Conservation (phyloP, 2,329 filamentous ascomycete genomes). For the Endoconidiophora polonica region DNA sequence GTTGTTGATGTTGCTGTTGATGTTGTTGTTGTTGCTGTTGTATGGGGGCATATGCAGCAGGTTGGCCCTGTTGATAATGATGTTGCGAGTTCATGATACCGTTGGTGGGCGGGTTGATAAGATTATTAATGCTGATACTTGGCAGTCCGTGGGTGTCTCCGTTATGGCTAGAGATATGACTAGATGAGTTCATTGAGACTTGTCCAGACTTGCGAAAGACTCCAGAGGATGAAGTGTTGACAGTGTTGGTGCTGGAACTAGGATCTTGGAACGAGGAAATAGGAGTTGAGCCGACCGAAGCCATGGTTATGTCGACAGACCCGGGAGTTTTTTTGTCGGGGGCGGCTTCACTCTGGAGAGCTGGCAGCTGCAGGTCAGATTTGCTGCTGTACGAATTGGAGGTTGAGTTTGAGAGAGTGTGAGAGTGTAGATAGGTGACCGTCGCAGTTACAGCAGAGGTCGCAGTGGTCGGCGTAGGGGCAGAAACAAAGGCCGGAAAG, state of each 20-base stretch:
- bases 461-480: slow-evolving; percentile 5
- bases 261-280: slow-evolving; percentile 1
- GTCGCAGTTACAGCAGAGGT: slow-evolving; percentile 9
- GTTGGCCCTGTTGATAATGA: slow-evolving; percentile 13
- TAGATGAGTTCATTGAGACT: background rate
- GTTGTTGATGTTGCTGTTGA: slow-evolving; percentile 31
- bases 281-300: slow-evolving; percentile 3
- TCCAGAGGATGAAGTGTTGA: too few relatives aligned
- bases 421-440: background rate
- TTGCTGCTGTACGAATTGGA: background rate
- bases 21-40: slow-evolving; percentile 23
- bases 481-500: slow-evolving; percentile 5
- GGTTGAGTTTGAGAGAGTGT: background rate
- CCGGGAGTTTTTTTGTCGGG: background rate
- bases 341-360: background rate
- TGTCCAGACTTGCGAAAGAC: background rate
- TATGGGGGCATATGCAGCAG: background rate
- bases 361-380: background rate
- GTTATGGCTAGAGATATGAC: background rate
- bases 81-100: slow-evolving; percentile 15
- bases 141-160: slow-evolving; percentile 15
- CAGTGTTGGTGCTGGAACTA: background rate
- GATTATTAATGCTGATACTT: slow-evolving; percentile 21
- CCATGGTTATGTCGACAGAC: slow-evolving; percentile 3
- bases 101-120: slow-evolving; percentile 9